Percentiles rank a stretch among this genome's conserved stretches.
Conservation (phyloP, 306 rosid genomes). For the Oemleria cerasiformis region DNA sequence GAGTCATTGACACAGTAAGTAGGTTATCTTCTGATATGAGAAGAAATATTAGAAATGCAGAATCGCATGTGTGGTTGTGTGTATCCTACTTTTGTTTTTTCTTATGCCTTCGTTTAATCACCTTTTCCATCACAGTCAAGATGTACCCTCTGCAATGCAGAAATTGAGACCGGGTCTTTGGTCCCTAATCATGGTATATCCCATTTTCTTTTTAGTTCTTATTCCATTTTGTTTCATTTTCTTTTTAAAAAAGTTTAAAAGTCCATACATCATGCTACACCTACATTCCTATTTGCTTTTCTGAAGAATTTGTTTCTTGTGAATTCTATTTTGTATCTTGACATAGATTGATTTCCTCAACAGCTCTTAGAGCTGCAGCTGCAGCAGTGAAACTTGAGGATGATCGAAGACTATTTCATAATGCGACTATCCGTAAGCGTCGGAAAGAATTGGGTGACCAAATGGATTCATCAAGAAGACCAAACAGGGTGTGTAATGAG, state of each 20-base stretch:
- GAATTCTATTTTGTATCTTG: conserved; percentile 5
- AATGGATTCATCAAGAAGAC: conserved; percentile 71
- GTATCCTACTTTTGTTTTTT: neutral
- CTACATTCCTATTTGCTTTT: conserved; percentile 7
- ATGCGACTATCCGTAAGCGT: conserved; percentile 87
- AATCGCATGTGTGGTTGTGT: neutral
- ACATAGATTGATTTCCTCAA: conserved; percentile 30
- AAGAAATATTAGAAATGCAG: neutral
- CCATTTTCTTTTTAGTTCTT: conserved; percentile 12
- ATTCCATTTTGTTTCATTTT: neutral
- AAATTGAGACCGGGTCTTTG: conserved; percentile 68
- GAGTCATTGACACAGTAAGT: conserved; percentile 88
- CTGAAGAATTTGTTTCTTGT: conserved; percentile 5
- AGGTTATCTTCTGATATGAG: conserved; percentile 25
- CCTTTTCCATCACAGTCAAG: conserved; percentile 73
- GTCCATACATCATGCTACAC: neutral
- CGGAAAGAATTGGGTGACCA: conserved; percentile 90
- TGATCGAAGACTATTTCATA: conserved; percentile 86
- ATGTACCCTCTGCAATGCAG: conserved; percentile 79
- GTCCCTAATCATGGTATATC: conserved; percentile 80
- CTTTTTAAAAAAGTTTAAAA: neutral
- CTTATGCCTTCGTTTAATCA: conserved; percentile 15
- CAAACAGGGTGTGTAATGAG: conserved; percentile 56
- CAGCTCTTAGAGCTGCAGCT: conserved; percentile 98
- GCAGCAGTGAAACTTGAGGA: conserved; percentile 90